These are phyloP conservation scores for Suillus ampliporus DNA, from an alignment of 768 basidiomycete genomes.

Conservation along the genomic window DNA sequence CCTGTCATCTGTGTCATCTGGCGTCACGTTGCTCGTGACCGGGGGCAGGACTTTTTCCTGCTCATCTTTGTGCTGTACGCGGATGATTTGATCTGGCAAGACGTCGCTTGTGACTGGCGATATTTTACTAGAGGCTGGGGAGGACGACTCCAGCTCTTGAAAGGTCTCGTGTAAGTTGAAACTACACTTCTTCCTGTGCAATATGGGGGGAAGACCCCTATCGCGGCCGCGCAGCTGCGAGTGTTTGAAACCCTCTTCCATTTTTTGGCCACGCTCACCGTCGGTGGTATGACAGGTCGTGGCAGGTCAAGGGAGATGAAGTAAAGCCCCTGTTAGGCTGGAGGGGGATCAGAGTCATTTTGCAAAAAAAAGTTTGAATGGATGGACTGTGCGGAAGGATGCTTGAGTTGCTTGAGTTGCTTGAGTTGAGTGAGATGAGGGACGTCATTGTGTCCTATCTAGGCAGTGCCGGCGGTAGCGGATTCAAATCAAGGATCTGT, in stretches of 20 bases:
- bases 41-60: background rate
- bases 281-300: background rate
- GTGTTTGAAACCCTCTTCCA: no score
- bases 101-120: background rate
- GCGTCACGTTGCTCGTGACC: no score
- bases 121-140: background rate
- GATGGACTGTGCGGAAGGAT: no score
- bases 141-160: conserved; percentile 14
- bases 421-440: background rate
- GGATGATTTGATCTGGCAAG: background rate
- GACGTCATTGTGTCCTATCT: background rate
- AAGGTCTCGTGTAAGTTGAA: conserved; percentile 39
- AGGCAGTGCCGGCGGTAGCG: conserved; percentile 3
- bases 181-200: conserved; percentile 44
- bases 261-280: background rate
- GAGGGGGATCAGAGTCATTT: no score
- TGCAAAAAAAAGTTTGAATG: no score
- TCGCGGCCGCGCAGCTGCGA: background rate
- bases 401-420: no score
- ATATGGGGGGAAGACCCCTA: conserved; percentile 16
- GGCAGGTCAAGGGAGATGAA: background rate
- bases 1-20: no score
- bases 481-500: background rate
- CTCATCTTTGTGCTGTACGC: background rate
- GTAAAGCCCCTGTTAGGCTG: conserved; percentile 2